phyloP scores from a whole-genome alignment of 805 yeast genomes.

The Saccharomycopsis selenospora region DNA sequence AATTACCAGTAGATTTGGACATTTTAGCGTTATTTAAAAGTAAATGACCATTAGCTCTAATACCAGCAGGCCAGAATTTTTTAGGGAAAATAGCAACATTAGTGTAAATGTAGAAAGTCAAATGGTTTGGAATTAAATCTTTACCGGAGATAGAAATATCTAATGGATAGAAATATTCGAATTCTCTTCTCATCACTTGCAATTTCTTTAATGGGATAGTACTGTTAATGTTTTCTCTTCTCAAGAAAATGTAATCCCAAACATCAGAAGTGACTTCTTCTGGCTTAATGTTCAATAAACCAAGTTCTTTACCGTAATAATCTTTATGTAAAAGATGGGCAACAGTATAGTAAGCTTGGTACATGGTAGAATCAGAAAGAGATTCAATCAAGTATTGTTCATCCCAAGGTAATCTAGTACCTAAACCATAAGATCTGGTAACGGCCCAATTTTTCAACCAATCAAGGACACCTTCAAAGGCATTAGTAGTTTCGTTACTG shows the following conservation, averaged over 20 bases:
- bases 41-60: conserved; percentile 93
- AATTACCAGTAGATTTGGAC: conserved; percentile 98
- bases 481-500: conserved; percentile 77
- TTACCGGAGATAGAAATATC: conserved; percentile 92
- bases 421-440: conserved; percentile 92
- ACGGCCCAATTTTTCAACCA: conserved; percentile 99
- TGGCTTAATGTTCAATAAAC: conserved; percentile 66
- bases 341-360: conserved; percentile 92
- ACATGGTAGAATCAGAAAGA: conserved; percentile 89
- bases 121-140: conserved; percentile 94
- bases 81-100: conserved; percentile 92
- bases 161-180: conserved; percentile 93
- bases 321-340: conserved; percentile 81
- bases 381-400: conserved; percentile 88
- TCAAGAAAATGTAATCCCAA: conserved; percentile 81
- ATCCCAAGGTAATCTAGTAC: conserved; percentile 96
- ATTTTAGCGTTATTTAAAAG: conserved; percentile 93
- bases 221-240: conserved; percentile 49
- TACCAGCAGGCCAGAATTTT: conserved; percentile 87
- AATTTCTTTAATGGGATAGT: conserved; percentile 63
- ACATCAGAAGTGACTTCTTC: conserved; percentile 90
- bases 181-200: conserved; percentile 78
- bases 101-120: conserved; percentile 89
- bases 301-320: conserved; percentile 69
- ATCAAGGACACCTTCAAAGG: conserved; percentile 87